Conservation (phyloP, 495 filamentous ascomycete genomes). For the Aspergillus sparsus region DNA sequence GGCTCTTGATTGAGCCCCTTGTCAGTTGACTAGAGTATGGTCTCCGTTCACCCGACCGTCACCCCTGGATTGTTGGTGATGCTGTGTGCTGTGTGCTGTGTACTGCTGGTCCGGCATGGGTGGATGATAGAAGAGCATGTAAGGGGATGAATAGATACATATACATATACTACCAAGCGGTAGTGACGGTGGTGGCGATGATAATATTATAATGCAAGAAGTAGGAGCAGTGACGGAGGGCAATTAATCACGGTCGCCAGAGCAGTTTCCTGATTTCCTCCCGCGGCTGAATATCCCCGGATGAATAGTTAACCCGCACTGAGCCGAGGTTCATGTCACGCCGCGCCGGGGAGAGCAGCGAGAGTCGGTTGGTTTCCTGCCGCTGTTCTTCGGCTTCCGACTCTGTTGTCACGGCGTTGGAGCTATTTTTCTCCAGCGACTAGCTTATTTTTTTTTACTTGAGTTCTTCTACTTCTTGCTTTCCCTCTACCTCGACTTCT, state of each 20-base stretch:
- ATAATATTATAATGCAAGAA: background rate
- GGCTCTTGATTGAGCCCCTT: slow-evolving; percentile 1
- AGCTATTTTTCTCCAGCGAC: slow-evolving; percentile 9
- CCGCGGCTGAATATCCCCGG: slow-evolving; percentile 7
- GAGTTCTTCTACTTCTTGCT: slow-evolving; percentile 11
- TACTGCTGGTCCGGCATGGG: background rate
- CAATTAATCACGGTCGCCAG: background rate
- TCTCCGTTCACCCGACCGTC: slow-evolving; percentile 31
- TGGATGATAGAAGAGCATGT: background rate
- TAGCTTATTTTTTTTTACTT: slow-evolving; percentile 1
- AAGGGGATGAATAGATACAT: background rate
- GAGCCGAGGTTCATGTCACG: slow-evolving; percentile 35
- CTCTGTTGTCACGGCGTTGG: background rate
- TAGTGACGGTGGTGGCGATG: no score
- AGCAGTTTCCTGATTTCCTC: background rate
- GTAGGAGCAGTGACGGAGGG: background rate
- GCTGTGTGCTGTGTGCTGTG: background rate
- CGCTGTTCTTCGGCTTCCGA: slow-evolving; percentile 12
- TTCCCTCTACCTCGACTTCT: slow-evolving; percentile 11
- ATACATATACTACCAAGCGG: background rate
- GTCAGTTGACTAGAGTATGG: slow-evolving; percentile 20
- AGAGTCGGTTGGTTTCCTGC: slow-evolving; percentile 20
- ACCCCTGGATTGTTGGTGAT: slow-evolving; percentile 12
- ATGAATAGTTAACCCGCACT: slow-evolving; percentile 28
- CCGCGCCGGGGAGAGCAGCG: slow-evolving; percentile 16